Evolutionary conservation across 768 basidiomycete genomes (phyloP).

Genomic region (Leccinum disarticulatum): DNA sequence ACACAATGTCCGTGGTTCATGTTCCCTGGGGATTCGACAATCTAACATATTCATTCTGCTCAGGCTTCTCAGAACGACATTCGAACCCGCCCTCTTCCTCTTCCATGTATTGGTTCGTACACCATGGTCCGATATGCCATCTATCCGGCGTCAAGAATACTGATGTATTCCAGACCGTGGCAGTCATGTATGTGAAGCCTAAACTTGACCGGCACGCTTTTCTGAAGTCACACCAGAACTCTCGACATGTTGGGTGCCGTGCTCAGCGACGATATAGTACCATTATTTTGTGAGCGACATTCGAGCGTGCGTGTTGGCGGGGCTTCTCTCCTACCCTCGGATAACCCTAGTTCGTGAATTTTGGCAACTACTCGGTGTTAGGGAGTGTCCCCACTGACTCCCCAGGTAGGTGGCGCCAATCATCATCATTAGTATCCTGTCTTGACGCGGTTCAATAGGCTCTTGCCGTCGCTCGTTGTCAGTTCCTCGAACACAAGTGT

Average conservation of each 20-base stretch:
- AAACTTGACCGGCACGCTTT: background rate
- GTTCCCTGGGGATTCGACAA: background rate
- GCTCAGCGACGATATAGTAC: background rate
- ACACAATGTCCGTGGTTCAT: background rate
- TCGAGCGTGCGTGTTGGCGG: background rate
- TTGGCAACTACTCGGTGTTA: background rate
- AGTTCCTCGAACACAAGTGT: background rate
- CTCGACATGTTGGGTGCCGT: background rate
- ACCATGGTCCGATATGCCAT: background rate
- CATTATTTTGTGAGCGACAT: conserved; percentile 6
- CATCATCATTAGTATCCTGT: conserved; percentile 1
- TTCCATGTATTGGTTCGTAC: conserved; percentile 3
- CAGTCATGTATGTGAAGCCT: background rate
- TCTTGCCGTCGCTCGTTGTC: conserved; percentile 5
- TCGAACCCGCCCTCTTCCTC: background rate
- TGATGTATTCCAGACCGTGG: background rate
- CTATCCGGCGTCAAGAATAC: background rate
- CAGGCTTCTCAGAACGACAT: conserved; percentile 8
- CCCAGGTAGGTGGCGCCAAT: background rate
- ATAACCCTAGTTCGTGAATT: background rate
- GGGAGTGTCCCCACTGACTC: background rate
- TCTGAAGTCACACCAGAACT: background rate
- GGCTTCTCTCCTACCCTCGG: background rate
- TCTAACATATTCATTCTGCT: background rate
- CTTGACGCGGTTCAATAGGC: background rate